phyloP scores from a whole-genome alignment of 2,329 filamentous ascomycete genomes.

The Escovopsis sp. region DNA sequence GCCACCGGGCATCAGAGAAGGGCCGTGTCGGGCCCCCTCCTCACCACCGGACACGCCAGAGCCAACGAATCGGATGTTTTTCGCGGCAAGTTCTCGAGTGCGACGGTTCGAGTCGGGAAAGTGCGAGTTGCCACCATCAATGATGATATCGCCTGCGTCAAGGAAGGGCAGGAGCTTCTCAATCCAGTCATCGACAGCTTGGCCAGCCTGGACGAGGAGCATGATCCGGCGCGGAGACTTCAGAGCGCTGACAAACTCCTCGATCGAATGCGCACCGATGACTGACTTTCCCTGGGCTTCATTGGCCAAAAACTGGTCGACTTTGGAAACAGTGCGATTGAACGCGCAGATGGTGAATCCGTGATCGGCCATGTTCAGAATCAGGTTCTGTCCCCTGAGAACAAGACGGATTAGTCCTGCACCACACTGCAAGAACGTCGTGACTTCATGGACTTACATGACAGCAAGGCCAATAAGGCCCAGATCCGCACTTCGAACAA shows the following conservation, averaged over 20 bases:
- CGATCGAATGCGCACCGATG: slow-evolving; percentile 78
- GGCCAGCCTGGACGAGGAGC: slow-evolving; percentile 96
- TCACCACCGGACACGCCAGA: slow-evolving; percentile 97
- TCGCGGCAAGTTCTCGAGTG: slow-evolving; percentile 68
- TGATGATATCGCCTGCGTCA: slow-evolving; percentile 89
- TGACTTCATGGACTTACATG: slow-evolving; percentile 56
- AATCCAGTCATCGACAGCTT: slow-evolving; percentile 98
- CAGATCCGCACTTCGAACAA: slow-evolving; percentile 60
- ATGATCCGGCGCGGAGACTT: slow-evolving; percentile 95
- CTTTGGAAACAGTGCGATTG: slow-evolving; percentile 98
- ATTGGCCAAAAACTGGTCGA: slow-evolving; percentile 84
- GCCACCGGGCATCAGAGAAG: slow-evolving; percentile 97
- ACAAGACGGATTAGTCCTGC: too few species aligned
- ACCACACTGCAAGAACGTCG: too few species aligned
- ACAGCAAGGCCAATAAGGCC: slow-evolving; percentile 87
- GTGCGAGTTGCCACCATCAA: slow-evolving; percentile 96
- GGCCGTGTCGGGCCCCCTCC: slow-evolving; percentile 95
- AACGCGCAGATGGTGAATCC: slow-evolving; percentile 95
- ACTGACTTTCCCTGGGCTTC: slow-evolving; percentile 93
- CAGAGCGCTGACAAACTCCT: slow-evolving; percentile 93
- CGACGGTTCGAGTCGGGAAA: slow-evolving; percentile 98
- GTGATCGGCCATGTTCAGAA: slow-evolving; percentile 78
- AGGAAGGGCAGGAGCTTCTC: slow-evolving; percentile 78
- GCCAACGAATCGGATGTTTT: slow-evolving; percentile 92
- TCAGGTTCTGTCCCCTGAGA: slow-evolving; percentile 62